phyloP scores from a whole-genome alignment of 169 alveolate genomes.

The Cryptosporidium canis region DNA sequence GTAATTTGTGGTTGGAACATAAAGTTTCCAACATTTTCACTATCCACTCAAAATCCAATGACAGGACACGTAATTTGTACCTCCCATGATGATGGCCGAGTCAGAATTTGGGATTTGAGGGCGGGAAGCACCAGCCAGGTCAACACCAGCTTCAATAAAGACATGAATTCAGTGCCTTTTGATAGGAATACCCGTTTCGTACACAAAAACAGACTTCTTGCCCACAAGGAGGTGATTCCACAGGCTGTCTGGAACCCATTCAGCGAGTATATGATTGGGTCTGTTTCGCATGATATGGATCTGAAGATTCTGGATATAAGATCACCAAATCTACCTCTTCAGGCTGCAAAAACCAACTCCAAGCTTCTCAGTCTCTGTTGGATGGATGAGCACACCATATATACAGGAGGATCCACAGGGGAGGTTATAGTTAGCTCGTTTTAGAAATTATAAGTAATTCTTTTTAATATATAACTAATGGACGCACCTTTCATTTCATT shows the following conservation, averaged over 20 bases:
- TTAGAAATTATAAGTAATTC: conserved; percentile 8
- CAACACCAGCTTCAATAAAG: background rate
- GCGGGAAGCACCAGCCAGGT: conserved; percentile 50
- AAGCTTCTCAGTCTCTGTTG: conserved; percentile 57
- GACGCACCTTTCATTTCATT: too few species aligned
- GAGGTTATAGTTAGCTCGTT: conserved; percentile 40
- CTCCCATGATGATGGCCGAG: conserved; percentile 70
- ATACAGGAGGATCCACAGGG: conserved; percentile 69
- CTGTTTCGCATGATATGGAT: conserved; percentile 54
- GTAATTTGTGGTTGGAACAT: conserved; percentile 49
- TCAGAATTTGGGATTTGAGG: conserved; percentile 64
- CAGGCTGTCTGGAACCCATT: conserved; percentile 55
- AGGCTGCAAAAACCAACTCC: conserved; percentile 43
- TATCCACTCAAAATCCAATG: conserved; percentile 3
- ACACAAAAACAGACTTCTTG: conserved; percentile 47
- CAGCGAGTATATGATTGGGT: conserved; percentile 47
- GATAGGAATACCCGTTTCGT: conserved; percentile 55
- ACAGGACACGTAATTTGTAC: conserved; percentile 52
- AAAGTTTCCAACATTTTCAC: conserved; percentile 22
- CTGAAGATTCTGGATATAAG: conserved; percentile 59
- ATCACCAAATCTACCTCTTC: conserved; percentile 66
- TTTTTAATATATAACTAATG: background rate
- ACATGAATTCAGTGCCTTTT: background rate
- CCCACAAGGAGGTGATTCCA: conserved; percentile 44
- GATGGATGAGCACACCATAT: conserved; percentile 15